phyloP scores from a whole-genome alignment of 352 stramenopile genomes.

The Globisporangium yorkense region DNA sequence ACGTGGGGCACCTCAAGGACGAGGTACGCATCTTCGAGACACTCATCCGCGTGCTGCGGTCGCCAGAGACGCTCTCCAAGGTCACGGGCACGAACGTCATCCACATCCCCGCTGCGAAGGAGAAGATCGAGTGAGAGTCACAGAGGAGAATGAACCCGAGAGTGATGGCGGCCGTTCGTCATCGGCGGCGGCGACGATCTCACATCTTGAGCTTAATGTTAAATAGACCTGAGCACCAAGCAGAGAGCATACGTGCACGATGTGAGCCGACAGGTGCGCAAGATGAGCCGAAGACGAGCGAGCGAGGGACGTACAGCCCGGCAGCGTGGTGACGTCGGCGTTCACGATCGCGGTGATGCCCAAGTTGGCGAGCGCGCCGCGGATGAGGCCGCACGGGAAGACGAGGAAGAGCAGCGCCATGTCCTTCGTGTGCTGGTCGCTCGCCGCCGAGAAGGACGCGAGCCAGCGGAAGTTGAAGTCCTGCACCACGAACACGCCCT shows the following conservation, averaged over 20 bases:
- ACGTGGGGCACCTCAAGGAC: slow-evolving; percentile 84
- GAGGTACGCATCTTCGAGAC: slow-evolving; percentile 88
- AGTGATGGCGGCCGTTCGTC: too few species aligned
- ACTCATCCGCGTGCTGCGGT: slow-evolving; percentile 76
- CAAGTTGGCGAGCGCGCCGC: slow-evolving; percentile 92
- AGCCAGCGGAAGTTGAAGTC: slow-evolving; percentile 95
- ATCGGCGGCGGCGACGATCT: slow-evolving; percentile 1
- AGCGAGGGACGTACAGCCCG: slow-evolving; percentile 73
- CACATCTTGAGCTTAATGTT: slow-evolving; percentile 88
- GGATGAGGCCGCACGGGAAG: slow-evolving; percentile 94
- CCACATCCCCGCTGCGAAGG: slow-evolving; percentile 78
- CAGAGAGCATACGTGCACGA: not conserved
- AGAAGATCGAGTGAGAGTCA: slow-evolving; percentile 64
- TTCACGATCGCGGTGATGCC: slow-evolving; percentile 94
- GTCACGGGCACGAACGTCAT: slow-evolving; percentile 84
- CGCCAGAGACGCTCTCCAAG: slow-evolving; percentile 78
- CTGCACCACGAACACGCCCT: slow-evolving; percentile 93
- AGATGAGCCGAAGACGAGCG: not conserved
- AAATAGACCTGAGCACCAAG: slow-evolving; percentile 71
- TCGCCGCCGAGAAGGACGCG: slow-evolving; percentile 67
- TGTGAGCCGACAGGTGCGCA: too few species aligned
- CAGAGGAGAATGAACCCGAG: not conserved
- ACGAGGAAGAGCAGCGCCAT: slow-evolving; percentile 92
- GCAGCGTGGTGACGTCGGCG: slow-evolving; percentile 89
- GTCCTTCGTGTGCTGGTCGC: slow-evolving; percentile 81